phyloP scores from a whole-genome alignment of 2,329 filamentous ascomycete species.

The Trichophyton rubrum region DNA sequence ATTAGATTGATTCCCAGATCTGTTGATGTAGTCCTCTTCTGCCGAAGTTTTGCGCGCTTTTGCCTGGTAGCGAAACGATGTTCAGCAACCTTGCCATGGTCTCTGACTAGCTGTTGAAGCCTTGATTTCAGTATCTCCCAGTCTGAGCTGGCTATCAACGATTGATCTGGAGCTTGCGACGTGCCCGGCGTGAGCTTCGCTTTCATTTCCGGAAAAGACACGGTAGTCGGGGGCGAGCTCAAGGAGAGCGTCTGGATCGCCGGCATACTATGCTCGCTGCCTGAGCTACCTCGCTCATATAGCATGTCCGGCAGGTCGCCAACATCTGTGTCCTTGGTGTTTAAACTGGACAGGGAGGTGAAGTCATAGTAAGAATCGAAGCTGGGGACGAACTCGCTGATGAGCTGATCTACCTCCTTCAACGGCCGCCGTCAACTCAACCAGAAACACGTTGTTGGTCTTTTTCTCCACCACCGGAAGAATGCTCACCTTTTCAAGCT shows the following conservation, averaged over 20 bases:
- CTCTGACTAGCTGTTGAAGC: conserved; percentile 14
- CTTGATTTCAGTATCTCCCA: conserved; percentile 4
- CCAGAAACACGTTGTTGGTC: neutral
- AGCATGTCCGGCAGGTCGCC: neutral
- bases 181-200: neutral
- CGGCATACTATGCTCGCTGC: neutral
- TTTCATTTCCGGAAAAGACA: neutral
- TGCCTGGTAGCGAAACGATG: neutral
- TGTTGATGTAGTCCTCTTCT: conserved; percentile 19
- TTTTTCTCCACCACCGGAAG: neutral
- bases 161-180: neutral
- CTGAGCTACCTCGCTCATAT: neutral
- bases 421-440: neutral
- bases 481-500: neutral
- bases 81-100: conserved; percentile 12
- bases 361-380: neutral
- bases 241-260: neutral
- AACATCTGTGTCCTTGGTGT: neutral
- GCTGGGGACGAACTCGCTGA: neutral
- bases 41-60: conserved; percentile 15
- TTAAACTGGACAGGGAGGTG: neutral
- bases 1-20: conserved; percentile 15
- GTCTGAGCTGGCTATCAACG: neutral
- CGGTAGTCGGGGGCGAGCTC: neutral
- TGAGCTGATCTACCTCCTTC: neutral